phyloP scores from a whole-genome alignment of 1,139 yeast genomes.

The Pichia sp. region DNA sequence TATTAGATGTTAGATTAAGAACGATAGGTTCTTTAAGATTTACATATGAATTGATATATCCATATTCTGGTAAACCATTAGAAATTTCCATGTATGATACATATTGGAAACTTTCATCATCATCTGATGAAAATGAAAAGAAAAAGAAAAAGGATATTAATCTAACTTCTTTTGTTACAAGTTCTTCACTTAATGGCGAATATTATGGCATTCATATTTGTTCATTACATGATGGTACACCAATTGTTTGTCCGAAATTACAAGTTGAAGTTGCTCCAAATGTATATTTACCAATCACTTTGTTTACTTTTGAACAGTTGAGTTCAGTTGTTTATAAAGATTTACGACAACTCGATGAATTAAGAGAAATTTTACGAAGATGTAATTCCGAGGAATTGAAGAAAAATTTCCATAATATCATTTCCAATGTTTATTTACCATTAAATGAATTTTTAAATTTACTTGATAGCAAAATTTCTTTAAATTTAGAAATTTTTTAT shows the following conservation, averaged over 20 bases:
- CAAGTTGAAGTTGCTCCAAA: slow-evolving; percentile 45
- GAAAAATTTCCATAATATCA: slow-evolving; percentile 19
- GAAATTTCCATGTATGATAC: slow-evolving; percentile 93
- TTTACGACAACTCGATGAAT: slow-evolving; percentile 30
- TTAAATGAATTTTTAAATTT: slow-evolving; percentile 52
- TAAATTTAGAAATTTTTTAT: slow-evolving; percentile 73
- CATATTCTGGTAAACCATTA: slow-evolving; percentile 78
- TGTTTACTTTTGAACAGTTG: slow-evolving; percentile 40
- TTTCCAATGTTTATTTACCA: slow-evolving; percentile 46
- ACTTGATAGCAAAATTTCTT: slow-evolving; percentile 53
- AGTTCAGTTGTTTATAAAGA: slow-evolving; percentile 37
- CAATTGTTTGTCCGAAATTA: slow-evolving; percentile 75
- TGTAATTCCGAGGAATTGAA: slow-evolving; percentile 22
- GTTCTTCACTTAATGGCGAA: slow-evolving; percentile 81
- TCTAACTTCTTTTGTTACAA: slow-evolving; percentile 70
- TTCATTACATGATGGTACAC: slow-evolving; percentile 74
- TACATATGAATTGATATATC: slow-evolving; percentile 77
- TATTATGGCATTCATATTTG: slow-evolving; percentile 69
- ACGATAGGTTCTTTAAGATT: slow-evolving; percentile 77
- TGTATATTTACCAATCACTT: slow-evolving; percentile 45
- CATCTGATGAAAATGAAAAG: slow-evolving; percentile 18
- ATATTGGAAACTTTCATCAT: slow-evolving; percentile 76
- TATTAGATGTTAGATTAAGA: slow-evolving; percentile 74
- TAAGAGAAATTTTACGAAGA: slow-evolving; percentile 26
- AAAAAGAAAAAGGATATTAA: slow-evolving; percentile 8